phyloP scores from a whole-genome alignment of 2,329 filamentous ascomycete species.

The Aspergillus awamori region DNA sequence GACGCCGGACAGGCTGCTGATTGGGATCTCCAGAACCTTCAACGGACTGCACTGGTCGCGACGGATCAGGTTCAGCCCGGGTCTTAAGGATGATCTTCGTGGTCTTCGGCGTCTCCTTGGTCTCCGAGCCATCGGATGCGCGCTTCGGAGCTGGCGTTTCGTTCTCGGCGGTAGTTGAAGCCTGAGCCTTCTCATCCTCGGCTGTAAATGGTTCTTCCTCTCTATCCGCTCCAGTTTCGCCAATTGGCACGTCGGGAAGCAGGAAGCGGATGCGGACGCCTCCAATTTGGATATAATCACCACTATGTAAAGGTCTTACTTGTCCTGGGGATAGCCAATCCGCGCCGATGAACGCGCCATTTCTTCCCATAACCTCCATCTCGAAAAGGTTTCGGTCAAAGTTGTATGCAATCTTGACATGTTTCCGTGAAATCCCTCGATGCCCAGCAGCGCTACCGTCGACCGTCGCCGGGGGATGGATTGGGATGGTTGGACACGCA shows the following conservation, averaged over 20 bases:
- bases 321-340: conserved; percentile 52
- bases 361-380: conserved; percentile 61
- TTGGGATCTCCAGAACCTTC: conserved; percentile 41
- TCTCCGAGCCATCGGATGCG: conserved; percentile 31
- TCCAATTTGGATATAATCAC: conserved; percentile 62
- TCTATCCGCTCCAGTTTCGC: conserved; percentile 52
- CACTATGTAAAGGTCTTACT: conserved; percentile 55
- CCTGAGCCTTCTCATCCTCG: conserved; percentile 37
- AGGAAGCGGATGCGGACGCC: conserved; percentile 60
- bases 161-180: conserved; percentile 43
- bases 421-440: conserved; percentile 63
- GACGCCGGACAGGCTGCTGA: conserved; percentile 44
- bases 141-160: conserved; percentile 39
- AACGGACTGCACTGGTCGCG: conserved; percentile 33
- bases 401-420: conserved; percentile 64
- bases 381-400: conserved; percentile 60
- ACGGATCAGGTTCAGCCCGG: conserved; percentile 30
- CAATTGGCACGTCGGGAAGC: conserved; percentile 55
- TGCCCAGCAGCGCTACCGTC: conserved; percentile 53
- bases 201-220: conserved; percentile 45
- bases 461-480: conserved; percentile 57
- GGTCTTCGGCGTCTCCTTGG: conserved; percentile 31
- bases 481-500: conserved; percentile 60
- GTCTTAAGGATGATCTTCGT: conserved; percentile 35
- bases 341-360: conserved; percentile 60